Percentiles rank a stretch among this genome's conserved stretches.
phyloP scores from a whole-genome alignment of 371 early-diverging fungal species.

The Fennellomyces sp. region DNA sequence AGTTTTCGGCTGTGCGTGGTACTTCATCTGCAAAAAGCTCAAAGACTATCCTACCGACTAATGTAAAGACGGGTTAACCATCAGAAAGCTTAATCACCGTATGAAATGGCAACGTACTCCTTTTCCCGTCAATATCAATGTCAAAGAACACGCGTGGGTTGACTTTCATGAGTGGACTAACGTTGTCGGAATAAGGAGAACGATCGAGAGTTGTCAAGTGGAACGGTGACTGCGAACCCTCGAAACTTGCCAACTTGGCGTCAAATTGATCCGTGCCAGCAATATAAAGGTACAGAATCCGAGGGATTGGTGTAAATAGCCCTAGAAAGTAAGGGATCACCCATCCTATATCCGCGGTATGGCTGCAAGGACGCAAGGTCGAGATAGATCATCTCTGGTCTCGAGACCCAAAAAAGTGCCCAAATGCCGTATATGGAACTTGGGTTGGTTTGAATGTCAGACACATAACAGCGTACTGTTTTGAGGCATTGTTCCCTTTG shows the following conservation, averaged over 20 bases:
- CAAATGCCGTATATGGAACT: too few species aligned
- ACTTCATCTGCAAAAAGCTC: constrained; percentile 92
- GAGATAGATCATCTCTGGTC: too few species aligned
- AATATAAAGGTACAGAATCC: too few species aligned
- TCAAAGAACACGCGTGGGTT: constrained; percentile 73
- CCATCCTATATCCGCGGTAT: too few species aligned
- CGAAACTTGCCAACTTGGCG: too few species aligned
- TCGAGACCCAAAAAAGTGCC: not conserved
- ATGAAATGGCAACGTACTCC: constrained; percentile 29
- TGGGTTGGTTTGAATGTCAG: constrained; percentile 4
- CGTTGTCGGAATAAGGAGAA: not conserved
- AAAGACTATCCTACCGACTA: constrained; percentile 88
- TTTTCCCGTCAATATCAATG: constrained; percentile 66
- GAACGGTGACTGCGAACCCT: not conserved
- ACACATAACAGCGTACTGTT: not conserved
- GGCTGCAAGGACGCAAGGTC: too few species aligned
- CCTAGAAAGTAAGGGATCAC: too few species aligned
- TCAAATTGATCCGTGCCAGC: too few species aligned
- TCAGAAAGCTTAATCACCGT: not conserved
- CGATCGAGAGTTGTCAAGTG: not conserved
- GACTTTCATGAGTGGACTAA: constrained; percentile 35
- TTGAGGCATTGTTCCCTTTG: not conserved
- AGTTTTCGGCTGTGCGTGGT: constrained; percentile 98
- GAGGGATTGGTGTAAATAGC: too few species aligned
- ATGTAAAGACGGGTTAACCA: not conserved